Evolutionary conservation across 352 stramenopile genomes (phyloP).

Genomic region (Globisporangium irregulare): DNA sequence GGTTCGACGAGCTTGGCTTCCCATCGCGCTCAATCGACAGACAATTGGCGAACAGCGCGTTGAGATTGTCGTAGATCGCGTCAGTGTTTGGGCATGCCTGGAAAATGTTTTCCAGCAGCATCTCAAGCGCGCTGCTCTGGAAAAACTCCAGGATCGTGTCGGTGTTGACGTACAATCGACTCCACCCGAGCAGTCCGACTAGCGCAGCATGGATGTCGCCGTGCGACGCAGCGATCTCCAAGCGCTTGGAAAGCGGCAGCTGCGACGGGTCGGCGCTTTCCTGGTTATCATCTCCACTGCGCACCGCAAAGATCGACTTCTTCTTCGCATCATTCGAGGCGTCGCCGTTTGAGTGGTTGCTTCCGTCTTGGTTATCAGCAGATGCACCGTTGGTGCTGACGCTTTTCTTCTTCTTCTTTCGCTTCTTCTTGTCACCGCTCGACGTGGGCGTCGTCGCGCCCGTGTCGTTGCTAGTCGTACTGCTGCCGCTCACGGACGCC

Average conservation of each 20-base stretch:
- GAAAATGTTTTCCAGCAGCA: constrained; percentile 66
- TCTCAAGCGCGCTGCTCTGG: constrained; percentile 54
- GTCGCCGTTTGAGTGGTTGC: neutral
- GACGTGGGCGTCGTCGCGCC: constrained; percentile 20
- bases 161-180: constrained; percentile 51
- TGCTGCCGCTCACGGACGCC: constrained; percentile 19
- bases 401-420: constrained; percentile 32
- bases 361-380: neutral
- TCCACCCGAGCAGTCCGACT: constrained; percentile 73
- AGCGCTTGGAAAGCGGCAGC: constrained; percentile 45
- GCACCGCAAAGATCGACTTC: constrained; percentile 10
- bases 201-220: constrained; percentile 68
- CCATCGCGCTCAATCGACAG: constrained; percentile 39
- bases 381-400: neutral
- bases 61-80: constrained; percentile 55
- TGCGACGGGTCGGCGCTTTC: constrained; percentile 28
- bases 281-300: constrained; percentile 6
- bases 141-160: constrained; percentile 74
- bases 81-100: constrained; percentile 28
- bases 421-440: constrained; percentile 29
- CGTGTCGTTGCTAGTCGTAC: constrained; percentile 22
- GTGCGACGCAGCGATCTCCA: constrained; percentile 71
- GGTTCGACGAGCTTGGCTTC: constrained; percentile 24
- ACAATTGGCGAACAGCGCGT: constrained; percentile 58
- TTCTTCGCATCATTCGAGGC: neutral